These are phyloP conservation scores for Penicillium sp. DNA, from an alignment of 2,329 filamentous ascomycete genomes.

Conservation along the genomic window DNA sequence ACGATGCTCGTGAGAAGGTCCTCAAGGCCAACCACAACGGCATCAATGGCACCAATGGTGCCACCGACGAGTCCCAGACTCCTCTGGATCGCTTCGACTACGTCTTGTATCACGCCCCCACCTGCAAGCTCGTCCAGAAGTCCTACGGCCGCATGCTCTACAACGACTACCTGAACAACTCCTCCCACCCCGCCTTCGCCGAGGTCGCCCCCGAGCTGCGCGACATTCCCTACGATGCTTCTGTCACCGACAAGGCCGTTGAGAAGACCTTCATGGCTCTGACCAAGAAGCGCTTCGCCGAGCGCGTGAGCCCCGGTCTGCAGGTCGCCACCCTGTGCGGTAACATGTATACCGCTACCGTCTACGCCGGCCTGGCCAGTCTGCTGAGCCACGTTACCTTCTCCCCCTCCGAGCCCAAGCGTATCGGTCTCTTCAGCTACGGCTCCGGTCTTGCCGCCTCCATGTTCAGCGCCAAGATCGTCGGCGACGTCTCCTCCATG, in stretches of 20 bases:
- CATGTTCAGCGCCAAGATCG: conserved; percentile 65
- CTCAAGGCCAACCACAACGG: conserved; percentile 51
- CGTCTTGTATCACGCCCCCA: conserved; percentile 78
- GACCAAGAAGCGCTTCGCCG: conserved; percentile 79
- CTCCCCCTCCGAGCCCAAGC: conserved; percentile 66
- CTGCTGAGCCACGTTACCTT: conserved; percentile 64
- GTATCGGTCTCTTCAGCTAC: conserved; percentile 75
- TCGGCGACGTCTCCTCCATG: conserved; percentile 67
- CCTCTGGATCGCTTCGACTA: conserved; percentile 79
- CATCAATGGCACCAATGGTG: conserved; percentile 55
- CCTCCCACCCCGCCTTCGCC: conserved; percentile 65
- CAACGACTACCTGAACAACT: conserved; percentile 76
- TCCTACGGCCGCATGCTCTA: conserved; percentile 80
- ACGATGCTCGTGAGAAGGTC: conserved; percentile 69
- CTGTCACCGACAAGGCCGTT: conserved; percentile 74
- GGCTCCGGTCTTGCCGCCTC: conserved; percentile 75
- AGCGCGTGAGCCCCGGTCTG: conserved; percentile 70
- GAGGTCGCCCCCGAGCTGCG: conserved; percentile 74
- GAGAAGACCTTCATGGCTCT: conserved; percentile 85
- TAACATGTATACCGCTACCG: conserved; percentile 63
- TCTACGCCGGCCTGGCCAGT: conserved; percentile 56
- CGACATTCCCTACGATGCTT: conserved; percentile 76
- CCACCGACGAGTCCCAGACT: conserved; percentile 53
- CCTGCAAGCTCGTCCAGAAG: conserved; percentile 84
- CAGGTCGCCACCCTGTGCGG: conserved; percentile 74